phyloP scores from a whole-genome alignment of 306 rosid genomes.

The Dryas octopetala region DNA sequence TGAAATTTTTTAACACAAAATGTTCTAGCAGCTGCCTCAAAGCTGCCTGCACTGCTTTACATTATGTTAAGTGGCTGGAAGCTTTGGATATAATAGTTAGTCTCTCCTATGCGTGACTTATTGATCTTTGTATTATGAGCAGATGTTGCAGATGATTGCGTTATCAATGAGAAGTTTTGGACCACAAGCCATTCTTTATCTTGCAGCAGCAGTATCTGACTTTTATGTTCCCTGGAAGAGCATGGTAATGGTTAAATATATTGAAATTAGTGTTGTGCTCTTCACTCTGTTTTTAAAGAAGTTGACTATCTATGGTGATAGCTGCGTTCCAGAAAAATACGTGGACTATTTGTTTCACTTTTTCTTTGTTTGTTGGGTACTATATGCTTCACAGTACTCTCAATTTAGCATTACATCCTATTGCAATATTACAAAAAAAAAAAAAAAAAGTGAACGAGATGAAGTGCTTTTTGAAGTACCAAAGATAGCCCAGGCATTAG shows the following conservation, averaged over 20 bases:
- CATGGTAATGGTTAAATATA: conserved; percentile 62
- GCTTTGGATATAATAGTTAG: conserved; percentile 7
- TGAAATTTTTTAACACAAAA: conserved; percentile 10
- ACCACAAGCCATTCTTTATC: conserved; percentile 69
- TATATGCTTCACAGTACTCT: no score
- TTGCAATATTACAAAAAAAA: no score
- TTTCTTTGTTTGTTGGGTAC: no score
- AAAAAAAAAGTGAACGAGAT: no score
- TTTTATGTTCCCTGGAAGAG: conserved; percentile 92
- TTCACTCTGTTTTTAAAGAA: no score
- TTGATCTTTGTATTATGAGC: conserved; percentile 17
- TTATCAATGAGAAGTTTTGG: conserved; percentile 51
- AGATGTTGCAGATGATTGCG: conserved; percentile 74
- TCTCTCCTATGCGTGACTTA: conserved; percentile 16
- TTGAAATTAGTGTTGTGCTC: neutral
- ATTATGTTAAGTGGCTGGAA: neutral
- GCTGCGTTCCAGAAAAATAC: no score
- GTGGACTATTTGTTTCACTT: no score
- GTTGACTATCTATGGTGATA: no score
- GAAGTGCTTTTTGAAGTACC: no score
- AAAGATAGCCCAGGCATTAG: no score
- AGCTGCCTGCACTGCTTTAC: neutral
- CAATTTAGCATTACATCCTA: no score
- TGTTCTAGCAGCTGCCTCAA: conserved; percentile 10
- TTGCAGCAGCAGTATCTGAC: conserved; percentile 96